A percentile compares a stretch with the other conserved stretches of the same genome.
phyloP scores from a whole-genome alignment of 1,139 yeast species.

The Hanseniaspora uvarum region DNA sequence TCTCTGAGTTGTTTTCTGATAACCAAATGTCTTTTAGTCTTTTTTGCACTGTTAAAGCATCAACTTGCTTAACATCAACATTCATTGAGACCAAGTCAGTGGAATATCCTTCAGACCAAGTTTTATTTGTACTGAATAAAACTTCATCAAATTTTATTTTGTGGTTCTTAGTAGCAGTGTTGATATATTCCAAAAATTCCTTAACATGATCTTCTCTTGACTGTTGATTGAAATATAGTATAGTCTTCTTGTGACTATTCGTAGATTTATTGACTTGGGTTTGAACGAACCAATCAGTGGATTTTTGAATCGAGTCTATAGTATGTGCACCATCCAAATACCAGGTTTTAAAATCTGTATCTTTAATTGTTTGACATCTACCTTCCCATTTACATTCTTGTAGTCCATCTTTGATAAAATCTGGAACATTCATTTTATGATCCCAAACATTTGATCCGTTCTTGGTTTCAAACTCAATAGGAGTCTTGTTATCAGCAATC shows the following conservation, averaged over 20 bases:
- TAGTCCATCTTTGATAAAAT: constrained; percentile 52
- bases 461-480: not conserved
- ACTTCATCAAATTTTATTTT: constrained; percentile 54
- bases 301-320: constrained; percentile 67
- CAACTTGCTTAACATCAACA: constrained; percentile 66
- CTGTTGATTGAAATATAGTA: constrained; percentile 84
- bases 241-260: constrained; percentile 25
- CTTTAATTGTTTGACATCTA: constrained; percentile 65
- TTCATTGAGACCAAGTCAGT: constrained; percentile 79
- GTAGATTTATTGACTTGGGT: constrained; percentile 26
- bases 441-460: constrained; percentile 19
- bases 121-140: constrained; percentile 80
- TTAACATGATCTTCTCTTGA: constrained; percentile 75
- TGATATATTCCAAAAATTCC: constrained; percentile 39
- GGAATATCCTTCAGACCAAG: constrained; percentile 82
- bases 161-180: constrained; percentile 26
- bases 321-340: constrained; percentile 95
- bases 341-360: constrained; percentile 46
- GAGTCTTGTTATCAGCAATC: constrained; percentile 32
- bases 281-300: constrained; percentile 65
- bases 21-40: constrained; percentile 61
- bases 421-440: constrained; percentile 22
- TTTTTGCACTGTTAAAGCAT: constrained; percentile 70
- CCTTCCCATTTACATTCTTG: constrained; percentile 81
- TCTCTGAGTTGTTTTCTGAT: constrained; percentile 37